A percentile compares a stretch with the other conserved stretches of the same genome.
These are phyloP conservation scores for Salvia miltiorrhiza DNA, from an alignment of 257 asterid species.

Conservation along the genomic window DNA sequence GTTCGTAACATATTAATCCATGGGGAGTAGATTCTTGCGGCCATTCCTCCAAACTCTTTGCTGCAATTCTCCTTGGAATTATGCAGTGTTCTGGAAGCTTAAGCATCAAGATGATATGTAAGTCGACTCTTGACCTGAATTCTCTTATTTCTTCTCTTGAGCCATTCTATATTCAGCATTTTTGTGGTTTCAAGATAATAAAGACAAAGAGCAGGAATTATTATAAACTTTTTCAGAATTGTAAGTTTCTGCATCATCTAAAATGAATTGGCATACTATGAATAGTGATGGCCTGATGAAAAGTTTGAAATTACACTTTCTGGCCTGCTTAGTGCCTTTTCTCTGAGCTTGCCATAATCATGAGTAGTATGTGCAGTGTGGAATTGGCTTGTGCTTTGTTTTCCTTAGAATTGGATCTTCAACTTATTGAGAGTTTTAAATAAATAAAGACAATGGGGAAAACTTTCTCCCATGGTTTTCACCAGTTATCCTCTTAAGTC, in stretches of 20 bases:
- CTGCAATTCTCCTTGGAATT: slow-evolving; percentile 81
- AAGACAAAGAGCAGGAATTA: background rate
- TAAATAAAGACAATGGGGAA: background rate
- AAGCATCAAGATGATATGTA: slow-evolving; percentile 58
- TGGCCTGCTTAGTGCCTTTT: background rate
- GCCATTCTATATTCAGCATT: background rate
- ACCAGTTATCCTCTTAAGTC: background rate
- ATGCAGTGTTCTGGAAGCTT: slow-evolving; percentile 91
- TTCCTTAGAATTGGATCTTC: background rate
- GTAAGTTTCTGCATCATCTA: background rate
- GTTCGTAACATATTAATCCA: slow-evolving; percentile 34
- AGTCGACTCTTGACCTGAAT: slow-evolving; percentile 29
- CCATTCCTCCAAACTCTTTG: slow-evolving; percentile 74
- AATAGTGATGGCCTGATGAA: background rate
- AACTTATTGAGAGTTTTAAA: background rate
- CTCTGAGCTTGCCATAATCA: background rate
- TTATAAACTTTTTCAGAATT: background rate
- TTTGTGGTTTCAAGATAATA: background rate
- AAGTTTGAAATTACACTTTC: background rate
- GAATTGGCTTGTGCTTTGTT: background rate
- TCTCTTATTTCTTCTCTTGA: background rate
- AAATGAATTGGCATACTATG: background rate
- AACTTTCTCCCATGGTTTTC: background rate
- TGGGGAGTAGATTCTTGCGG: slow-evolving; percentile 66
- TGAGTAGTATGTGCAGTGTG: background rate